Base-by-base conservation (phyloP, 805 yeast species). In the Ogataea chonburiensis region DNA sequence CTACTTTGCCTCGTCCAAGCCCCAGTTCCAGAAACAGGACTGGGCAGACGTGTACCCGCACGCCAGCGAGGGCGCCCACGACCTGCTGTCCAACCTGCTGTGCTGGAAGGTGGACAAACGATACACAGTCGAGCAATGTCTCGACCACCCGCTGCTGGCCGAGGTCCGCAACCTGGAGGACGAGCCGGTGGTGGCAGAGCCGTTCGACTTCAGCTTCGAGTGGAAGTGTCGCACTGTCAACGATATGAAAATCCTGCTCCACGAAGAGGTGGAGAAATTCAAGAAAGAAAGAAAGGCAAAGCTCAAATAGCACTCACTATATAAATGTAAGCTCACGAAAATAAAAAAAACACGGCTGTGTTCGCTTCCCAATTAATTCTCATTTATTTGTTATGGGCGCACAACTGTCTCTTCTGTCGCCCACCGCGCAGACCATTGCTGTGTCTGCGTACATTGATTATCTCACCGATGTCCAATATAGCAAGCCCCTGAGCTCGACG, bases 391-490 rank as follows among this genome's bases (percentile, higher is more conserved):
- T 13, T n/a, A 88, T 89, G 97, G 97, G 96, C 11, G 86, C 86
- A 10, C 85, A 84, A 55, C 65, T 91, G 42, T 89, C 97, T 2
- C 67, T 86, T 21, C 64, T 87, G 56, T 86, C 96, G 7, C 96
- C 96, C 9, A 79, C 95, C 3, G 87, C 95, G 1, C 88, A 95
- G 3, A 86, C 96, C 1, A 86, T 91, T 51, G 96, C 95, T 5
- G 71, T 88, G 2, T 87, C 91, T 15, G 89, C 97, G 1, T 91
- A 89, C 49, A 75, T 91, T 18, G 88, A 88, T 52, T 86, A 85
- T 27, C 67, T 91, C 8, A 79, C 78, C 16, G 78, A 79, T 42
- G 70, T 84, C 24, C 91, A 86, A 50, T 91, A 86, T 55, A 70
- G 81, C 2, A 77, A 80, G 36, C 81, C 84, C 27, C 62, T 88